These are phyloP conservation scores for Amanita rubescens DNA, from an alignment of 768 basidiomycete species.

Conservation along the genomic window DNA sequence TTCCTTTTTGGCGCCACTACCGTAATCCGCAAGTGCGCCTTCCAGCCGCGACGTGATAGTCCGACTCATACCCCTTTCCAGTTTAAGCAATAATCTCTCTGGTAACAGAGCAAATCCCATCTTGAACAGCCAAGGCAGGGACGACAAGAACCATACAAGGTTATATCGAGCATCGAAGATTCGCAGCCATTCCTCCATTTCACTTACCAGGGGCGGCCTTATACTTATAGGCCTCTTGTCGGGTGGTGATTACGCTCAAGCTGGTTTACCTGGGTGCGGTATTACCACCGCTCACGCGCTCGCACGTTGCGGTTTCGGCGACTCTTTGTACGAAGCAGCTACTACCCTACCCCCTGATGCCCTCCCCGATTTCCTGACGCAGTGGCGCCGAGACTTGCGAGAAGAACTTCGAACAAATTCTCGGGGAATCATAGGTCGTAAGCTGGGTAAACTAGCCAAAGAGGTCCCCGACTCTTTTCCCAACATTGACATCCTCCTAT, in stretches of 20 bases:
- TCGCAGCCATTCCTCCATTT: slow-evolving; percentile 30
- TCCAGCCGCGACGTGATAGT: slow-evolving; percentile 5
- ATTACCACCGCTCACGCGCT: slow-evolving; percentile 67
- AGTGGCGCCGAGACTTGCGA: slow-evolving; percentile 57
- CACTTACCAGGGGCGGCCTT: slow-evolving; percentile 61
- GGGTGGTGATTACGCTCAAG: slow-evolving; percentile 87
- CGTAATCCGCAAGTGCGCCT: slow-evolving; percentile 75
- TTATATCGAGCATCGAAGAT: slow-evolving; percentile 37
- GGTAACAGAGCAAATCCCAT: slow-evolving; percentile 62
- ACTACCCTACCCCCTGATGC: slow-evolving; percentile 34
- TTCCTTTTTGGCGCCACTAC: slow-evolving; percentile 82
- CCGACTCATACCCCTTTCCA: slow-evolving; percentile 19
- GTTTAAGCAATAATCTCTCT: slow-evolving; percentile 63
- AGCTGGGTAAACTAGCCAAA: slow-evolving; percentile 57
- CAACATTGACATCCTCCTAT: slow-evolving; percentile 61
- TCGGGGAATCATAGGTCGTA: slow-evolving; percentile 52
- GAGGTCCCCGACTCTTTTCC: slow-evolving; percentile 64
- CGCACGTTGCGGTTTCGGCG: slow-evolving; percentile 76
- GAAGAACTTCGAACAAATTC: slow-evolving; percentile 67
- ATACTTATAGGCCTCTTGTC: slow-evolving; percentile 79
- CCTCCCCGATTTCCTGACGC: slow-evolving; percentile 46
- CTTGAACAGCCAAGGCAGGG: slow-evolving; percentile 57
- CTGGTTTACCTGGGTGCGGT: slow-evolving; percentile 62
- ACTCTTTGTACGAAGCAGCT: slow-evolving; percentile 56
- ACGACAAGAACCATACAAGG: slow-evolving; percentile 64